Base-by-base conservation (phyloP, 495 filamentous ascomycete genomes). In the Letharia columbiana region DNA sequence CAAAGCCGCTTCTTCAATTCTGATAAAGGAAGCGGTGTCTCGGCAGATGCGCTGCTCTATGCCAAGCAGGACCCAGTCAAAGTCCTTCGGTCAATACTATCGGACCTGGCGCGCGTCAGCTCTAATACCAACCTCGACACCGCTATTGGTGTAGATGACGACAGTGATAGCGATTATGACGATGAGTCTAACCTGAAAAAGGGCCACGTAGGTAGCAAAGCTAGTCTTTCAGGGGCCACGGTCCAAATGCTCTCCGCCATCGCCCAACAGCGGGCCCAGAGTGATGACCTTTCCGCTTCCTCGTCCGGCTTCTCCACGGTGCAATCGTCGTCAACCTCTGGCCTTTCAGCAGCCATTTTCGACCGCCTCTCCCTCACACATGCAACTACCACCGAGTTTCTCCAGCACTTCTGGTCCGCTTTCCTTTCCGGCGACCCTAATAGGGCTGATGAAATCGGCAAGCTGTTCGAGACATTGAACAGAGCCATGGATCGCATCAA, bases 381-480 rank as follows among this genome's bases (percentile, higher is more conserved):
- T 73, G 91, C 92, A 50, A 97, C 94, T 0, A 91, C 91, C 1
- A 89, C 87, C 11, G 95, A 98, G 69, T 98, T 98, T 71, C 78
- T 98, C n/a, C 87, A 90, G 68, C 92, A 98, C 73, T 98, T 97
- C 79, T 98, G 92, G 92, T 79, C 84, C 45, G 84, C 90, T 6
- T 97, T 94, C 71, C 78, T 93, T 11, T 96, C 92, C 0, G 91
- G 90, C 3, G 89, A 94, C 73, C 78, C 89, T 11, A 84, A 87
- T 54, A 86, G 89, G n/a, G 86, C 89, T 1, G 77, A 78, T 33
- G 92, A 96, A 72, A 80, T 95, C 1, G 82, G 84, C 4, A 89
- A 87, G 45, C 78, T 96, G 45, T 85, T 89, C 20, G 88, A 95
- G 68, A 89, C 91, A 8, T 79, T 98, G 20, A 81, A 83, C 45